Percentiles rank a stretch among this genome's conserved stretches.
Conservation (phyloP, 2,329 filamentous ascomycete genomes). For the Talaromyces amestolkiae region DNA sequence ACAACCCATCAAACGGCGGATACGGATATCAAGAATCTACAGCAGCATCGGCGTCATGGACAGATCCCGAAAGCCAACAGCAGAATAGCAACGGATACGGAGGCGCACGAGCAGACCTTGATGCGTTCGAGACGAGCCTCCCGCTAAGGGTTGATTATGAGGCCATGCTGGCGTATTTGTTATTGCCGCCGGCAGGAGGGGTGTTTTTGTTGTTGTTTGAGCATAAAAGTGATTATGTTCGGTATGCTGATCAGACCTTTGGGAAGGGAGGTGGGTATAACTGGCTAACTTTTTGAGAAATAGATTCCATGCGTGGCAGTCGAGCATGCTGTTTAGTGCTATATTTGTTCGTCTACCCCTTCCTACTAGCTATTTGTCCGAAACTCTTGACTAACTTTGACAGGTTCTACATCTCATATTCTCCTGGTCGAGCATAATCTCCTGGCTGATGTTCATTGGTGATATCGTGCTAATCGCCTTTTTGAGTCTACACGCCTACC, state of each 20-base stretch:
- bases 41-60: not conserved
- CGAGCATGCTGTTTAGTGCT: constrained; percentile 74
- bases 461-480: constrained; percentile 76
- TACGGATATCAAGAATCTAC: constrained; percentile 14
- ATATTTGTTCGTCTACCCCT: constrained; percentile 50
- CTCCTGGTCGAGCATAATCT: constrained; percentile 78
- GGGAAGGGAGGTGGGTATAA: not conserved
- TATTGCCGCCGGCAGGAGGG: constrained; percentile 79
- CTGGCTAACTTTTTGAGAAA: constrained; percentile 10
- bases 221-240: constrained; percentile 94
- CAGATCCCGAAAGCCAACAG: constrained; percentile 19
- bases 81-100: constrained; percentile 38
- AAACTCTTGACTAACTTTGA: constrained; percentile 5
- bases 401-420: constrained; percentile 81
- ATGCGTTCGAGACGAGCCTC: constrained; percentile 81
- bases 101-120: constrained; percentile 63
- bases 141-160: constrained; percentile 85
- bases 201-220: constrained; percentile 82
- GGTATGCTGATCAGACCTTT: constrained; percentile 52
- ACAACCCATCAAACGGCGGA: constrained; percentile 6
- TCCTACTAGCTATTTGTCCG: not conserved
- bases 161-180: constrained; percentile 82
- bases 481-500: constrained; percentile 75
- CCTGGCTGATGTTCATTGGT: constrained; percentile 74
- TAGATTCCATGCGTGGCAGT: constrained; percentile 97